Percentiles rank a stretch among this genome's conserved stretches.
These are phyloP conservation scores for Solioccasus polychromus DNA, from an alignment of 768 basidiomycete species.

Conservation along the genomic window DNA sequence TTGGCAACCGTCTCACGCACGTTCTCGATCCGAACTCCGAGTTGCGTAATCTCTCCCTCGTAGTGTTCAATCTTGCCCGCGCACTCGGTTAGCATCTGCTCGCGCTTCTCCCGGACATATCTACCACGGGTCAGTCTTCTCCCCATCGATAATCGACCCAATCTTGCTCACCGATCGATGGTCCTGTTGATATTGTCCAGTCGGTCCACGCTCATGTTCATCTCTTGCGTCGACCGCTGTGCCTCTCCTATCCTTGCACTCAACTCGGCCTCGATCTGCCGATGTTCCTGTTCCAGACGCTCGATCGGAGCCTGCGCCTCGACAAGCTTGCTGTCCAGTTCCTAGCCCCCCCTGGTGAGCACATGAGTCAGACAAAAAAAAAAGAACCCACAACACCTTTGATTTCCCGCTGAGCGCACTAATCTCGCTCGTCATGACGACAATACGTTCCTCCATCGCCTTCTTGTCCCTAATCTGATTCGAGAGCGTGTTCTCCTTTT, in stretches of 20 bases:
- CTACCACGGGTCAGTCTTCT: slow-evolving; percentile 48
- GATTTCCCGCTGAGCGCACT: slow-evolving; percentile 38
- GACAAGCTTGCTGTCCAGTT: slow-evolving; percentile 56
- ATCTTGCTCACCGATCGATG: slow-evolving; percentile 69
- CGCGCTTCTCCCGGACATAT: slow-evolving; percentile 69
- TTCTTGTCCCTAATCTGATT: slow-evolving; percentile 60
- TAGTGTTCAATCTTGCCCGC: slow-evolving; percentile 49
- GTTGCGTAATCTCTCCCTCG: slow-evolving; percentile 44
- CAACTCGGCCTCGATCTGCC: slow-evolving; percentile 47
- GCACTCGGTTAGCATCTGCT: slow-evolving; percentile 57
- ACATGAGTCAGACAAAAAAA: too few relatives aligned
- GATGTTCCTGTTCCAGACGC: slow-evolving; percentile 54
- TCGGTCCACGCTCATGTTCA: slow-evolving; percentile 62
- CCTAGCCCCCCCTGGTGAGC: slow-evolving; percentile 40
- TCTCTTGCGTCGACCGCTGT: slow-evolving; percentile 57
- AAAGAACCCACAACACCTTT: slow-evolving; percentile 41
- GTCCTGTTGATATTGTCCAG: slow-evolving; percentile 57
- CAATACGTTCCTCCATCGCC: slow-evolving; percentile 52
- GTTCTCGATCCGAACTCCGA: slow-evolving; percentile 38
- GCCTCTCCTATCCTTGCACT: slow-evolving; percentile 48
- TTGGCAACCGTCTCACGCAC: slow-evolving; percentile 45
- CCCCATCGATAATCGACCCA: too few relatives aligned
- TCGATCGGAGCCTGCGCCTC: slow-evolving; percentile 66
- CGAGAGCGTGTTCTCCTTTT: slow-evolving; percentile 54
- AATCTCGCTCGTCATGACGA: slow-evolving; percentile 58